Base-by-base conservation (phyloP, 345 rosid genomes). In the Eucalyptus polyanthemos region DNA sequence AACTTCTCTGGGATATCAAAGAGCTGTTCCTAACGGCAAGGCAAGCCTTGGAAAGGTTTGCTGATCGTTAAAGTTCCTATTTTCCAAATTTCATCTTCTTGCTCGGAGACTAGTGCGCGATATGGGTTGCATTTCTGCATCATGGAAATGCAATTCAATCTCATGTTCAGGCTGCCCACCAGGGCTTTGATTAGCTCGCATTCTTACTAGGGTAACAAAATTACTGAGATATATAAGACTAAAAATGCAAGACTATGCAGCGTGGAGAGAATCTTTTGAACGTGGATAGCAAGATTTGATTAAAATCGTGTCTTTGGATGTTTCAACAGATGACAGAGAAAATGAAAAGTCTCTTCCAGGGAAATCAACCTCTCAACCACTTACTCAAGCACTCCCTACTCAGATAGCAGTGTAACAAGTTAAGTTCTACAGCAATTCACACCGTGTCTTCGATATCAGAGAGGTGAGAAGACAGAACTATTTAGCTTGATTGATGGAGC, bases 281-380 rank as follows among this genome's bases (percentile, higher is more conserved):
- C 53, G 6, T 44, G 34, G 34, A 62, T 62, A 62, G 34, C 31
- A 62, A 13, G 72, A 72, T 37, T 72, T 80, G n/a, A 10, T 62
- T 47, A 50, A 31, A 40, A 14, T 67, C 34, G 13, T 8, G 49
- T 34, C 40, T 87, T 42, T 40, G 86, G 90, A 47, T 72, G 22
- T 86, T 34, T 65, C n/a, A 51, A 34, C 90, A 89, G 90, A 86
- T 86, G 90, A 89, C 90, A 22, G 53, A 89, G 86, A 87, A 83
- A 50, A 87, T 89, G 65, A 89, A 86, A 76, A 89, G 76, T 31
- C 86, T 89, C 37, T 27, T 89, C 76, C 90, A 89, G 56, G 90
- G 90, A 76, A 89, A 88, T 65, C 90, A 67, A 42, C 69, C 90
- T 40, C 51, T 89, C 72, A 44, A 87, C 22, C 53, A 86, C 88